Percentiles rank a stretch among this genome's conserved stretches.
Evolutionary conservation across 2,329 filamentous ascomycete genomes (phyloP).

Genomic region (Fusarium odoratissimum): DNA sequence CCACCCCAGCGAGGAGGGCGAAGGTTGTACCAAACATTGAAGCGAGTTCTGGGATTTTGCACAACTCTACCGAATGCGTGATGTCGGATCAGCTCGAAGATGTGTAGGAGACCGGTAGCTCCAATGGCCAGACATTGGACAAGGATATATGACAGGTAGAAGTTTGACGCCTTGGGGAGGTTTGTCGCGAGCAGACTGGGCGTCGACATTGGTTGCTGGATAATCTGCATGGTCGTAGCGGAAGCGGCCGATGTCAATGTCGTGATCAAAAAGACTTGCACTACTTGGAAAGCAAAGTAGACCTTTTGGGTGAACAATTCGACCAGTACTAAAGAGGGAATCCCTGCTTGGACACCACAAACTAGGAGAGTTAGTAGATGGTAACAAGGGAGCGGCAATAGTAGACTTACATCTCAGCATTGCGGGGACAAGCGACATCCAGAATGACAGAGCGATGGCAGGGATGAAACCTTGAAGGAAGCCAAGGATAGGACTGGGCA

Average conservation of each 20-base stretch:
- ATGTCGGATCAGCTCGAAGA: slow-evolving; percentile 68
- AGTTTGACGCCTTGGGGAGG: slow-evolving; percentile 87
- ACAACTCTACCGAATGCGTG: slow-evolving; percentile 76
- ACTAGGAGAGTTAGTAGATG: slow-evolving; percentile 55
- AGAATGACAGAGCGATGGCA: slow-evolving; percentile 78
- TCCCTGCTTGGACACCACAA: slow-evolving; percentile 82
- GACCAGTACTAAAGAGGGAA: slow-evolving; percentile 80
- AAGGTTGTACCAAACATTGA: slow-evolving; percentile 79
- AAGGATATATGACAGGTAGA: slow-evolving; percentile 94
- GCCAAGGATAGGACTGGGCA: slow-evolving; percentile 79
- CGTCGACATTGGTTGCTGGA: slow-evolving; percentile 69
- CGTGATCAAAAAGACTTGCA: slow-evolving; percentile 91
- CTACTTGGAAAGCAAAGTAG: slow-evolving; percentile 90
- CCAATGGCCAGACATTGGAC: slow-evolving; percentile 89
- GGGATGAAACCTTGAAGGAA: slow-evolving; percentile 88
- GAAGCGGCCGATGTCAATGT: slow-evolving; percentile 86
- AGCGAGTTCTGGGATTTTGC: slow-evolving; percentile 84
- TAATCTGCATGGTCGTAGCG: slow-evolving; percentile 72
- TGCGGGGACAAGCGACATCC: slow-evolving; percentile 88
- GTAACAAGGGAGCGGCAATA: accelerated
- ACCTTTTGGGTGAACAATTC: slow-evolving; percentile 91
- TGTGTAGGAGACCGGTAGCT: slow-evolving; percentile 77
- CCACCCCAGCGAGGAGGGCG: slow-evolving; percentile 85
- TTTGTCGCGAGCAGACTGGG: slow-evolving; percentile 76
- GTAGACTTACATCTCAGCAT: slow-evolving; percentile 70